phyloP scores from a whole-genome alignment of 495 filamentous ascomycete species.

The Penicillium simplicissimum region DNA sequence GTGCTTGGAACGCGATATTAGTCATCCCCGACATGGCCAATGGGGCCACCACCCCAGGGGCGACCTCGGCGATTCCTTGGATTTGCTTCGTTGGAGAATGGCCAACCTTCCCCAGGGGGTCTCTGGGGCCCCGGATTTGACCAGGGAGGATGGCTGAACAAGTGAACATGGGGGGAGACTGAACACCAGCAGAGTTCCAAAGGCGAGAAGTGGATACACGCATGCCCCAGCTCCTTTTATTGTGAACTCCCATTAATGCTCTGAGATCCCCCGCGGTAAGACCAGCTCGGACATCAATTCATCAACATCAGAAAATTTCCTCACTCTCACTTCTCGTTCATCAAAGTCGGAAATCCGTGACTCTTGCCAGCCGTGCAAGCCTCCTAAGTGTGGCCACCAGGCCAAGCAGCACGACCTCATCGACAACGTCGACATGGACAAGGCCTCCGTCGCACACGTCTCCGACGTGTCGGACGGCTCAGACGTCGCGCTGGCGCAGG shows the following conservation, averaged over 20 bases:
- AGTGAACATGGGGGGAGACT: background rate
- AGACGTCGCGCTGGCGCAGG: background rate
- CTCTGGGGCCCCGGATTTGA: constrained; percentile 2
- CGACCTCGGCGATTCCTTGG: background rate
- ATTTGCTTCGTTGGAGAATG: background rate
- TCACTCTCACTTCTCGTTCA: background rate
- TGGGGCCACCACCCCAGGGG: background rate
- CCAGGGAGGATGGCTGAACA: background rate
- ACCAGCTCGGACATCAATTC: background rate
- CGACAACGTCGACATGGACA: background rate
- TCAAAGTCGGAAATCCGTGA: background rate
- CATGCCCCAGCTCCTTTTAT: background rate
- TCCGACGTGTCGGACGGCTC: background rate
- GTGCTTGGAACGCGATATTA: background rate
- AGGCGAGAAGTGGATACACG: background rate
- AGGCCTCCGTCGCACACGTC: background rate
- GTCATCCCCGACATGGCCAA: background rate
- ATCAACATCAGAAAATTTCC: background rate
- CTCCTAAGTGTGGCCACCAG: background rate
- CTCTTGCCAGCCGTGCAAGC: background rate
- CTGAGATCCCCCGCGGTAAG: background rate
- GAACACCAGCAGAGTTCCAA: background rate
- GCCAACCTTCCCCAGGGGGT: background rate
- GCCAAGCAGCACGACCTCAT: background rate
- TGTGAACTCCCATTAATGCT: background rate